Conservation (phyloP, 148 eudicot genomes). For the Rhododendron vialii region DNA sequence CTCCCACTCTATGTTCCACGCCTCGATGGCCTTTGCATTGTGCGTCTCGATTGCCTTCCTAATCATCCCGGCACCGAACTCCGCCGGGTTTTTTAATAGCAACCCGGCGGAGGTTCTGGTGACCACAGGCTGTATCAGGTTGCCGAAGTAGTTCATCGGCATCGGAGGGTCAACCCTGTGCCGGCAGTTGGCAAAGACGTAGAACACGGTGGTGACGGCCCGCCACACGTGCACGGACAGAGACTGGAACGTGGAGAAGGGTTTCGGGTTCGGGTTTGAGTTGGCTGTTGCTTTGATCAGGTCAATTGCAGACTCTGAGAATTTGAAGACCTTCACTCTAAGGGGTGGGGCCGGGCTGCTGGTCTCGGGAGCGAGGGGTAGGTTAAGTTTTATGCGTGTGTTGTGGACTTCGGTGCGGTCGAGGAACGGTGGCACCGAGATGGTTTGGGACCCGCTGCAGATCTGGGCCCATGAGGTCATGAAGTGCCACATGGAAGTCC, state of each 20-base stretch:
- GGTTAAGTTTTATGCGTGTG: too few relatives aligned
- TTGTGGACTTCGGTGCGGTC: conserved; percentile 61
- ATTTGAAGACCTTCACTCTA: conserved; percentile 67
- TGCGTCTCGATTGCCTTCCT: conserved; percentile 38
- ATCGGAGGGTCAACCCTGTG: conserved; percentile 79
- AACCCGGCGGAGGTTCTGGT: conserved; percentile 77
- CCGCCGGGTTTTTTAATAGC: conserved; percentile 43
- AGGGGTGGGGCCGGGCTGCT: conserved; percentile 29
- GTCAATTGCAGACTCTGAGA: conserved; percentile 62
- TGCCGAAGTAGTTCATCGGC: conserved; percentile 92
- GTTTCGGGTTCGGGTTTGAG: conserved; percentile 18
- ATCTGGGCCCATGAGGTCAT: conserved; percentile 89
- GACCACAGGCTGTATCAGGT: conserved; percentile 86
- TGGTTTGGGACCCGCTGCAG: conserved; percentile 51
- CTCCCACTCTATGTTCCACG: conserved; percentile 73
- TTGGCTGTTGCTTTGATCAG: conserved; percentile 54
- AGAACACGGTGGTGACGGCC: conserved; percentile 70
- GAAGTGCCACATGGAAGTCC: conserved; percentile 95
- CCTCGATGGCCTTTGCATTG: conserved; percentile 56
- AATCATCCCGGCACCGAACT: conserved; percentile 56
- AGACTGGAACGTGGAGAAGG: conserved; percentile 79
- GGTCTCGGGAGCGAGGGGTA: neutral
- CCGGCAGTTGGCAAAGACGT: conserved; percentile 87
- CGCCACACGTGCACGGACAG: conserved; percentile 84
- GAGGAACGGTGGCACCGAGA: conserved; percentile 59